phyloP scores from a whole-genome alignment of 176 grass and related monocot genomes.

The Secale cereale region DNA sequence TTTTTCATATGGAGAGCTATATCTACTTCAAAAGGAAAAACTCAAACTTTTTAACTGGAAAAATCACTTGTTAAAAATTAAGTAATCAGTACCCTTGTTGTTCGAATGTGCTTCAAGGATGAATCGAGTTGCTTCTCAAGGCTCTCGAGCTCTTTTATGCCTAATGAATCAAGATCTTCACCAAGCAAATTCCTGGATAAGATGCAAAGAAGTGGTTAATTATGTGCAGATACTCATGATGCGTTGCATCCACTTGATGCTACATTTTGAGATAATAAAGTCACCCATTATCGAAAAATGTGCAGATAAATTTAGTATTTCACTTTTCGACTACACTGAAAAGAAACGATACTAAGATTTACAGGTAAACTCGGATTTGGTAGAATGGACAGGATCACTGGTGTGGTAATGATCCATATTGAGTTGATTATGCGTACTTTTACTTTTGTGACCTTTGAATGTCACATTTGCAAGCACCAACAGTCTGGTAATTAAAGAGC shows the following conservation, averaged over 20 bases:
- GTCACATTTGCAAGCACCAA: background rate
- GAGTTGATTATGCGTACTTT: background rate
- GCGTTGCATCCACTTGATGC: too few relatives aligned
- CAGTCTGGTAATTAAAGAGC: background rate
- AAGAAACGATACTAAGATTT: background rate
- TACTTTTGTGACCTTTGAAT: background rate
- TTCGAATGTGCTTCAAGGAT: constrained; percentile 87
- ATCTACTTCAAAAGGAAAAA: background rate
- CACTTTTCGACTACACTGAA: background rate
- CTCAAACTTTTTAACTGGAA: background rate
- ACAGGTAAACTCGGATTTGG: background rate
- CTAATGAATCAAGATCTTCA: constrained; percentile 67
- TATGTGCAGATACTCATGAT: background rate
- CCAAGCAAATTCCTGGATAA: constrained; percentile 82
- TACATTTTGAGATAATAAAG: too few relatives aligned
- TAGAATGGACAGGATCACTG: background rate
- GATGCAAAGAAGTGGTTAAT: background rate
- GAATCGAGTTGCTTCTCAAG: constrained; percentile 87
- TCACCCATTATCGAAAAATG: too few relatives aligned
- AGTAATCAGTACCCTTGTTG: constrained; percentile 58
- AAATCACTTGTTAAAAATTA: background rate
- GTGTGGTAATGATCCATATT: background rate
- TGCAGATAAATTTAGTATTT: background rate
- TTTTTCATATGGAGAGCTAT: background rate
- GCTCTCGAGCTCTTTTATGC: constrained; percentile 67